Conservation (phyloP, 352 stramenopile species). For the Globisporangium viniferum region DNA sequence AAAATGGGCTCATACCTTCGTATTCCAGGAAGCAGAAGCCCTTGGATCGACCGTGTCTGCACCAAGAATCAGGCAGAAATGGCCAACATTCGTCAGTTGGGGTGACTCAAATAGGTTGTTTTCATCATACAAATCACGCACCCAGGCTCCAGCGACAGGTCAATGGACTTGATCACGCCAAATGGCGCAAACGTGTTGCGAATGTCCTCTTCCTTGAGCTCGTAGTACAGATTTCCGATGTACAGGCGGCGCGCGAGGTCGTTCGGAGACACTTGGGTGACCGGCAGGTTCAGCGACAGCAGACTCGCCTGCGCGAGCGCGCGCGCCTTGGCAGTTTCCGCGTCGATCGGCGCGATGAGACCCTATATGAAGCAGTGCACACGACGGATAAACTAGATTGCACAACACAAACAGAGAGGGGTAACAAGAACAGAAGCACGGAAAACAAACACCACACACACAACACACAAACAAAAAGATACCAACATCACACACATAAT, state of each 20-base stretch:
- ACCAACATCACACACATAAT: slow-evolving; percentile 13
- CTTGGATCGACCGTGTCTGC: slow-evolving; percentile 62
- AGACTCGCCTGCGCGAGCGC: slow-evolving; percentile 72
- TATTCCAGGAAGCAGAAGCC: slow-evolving; percentile 84
- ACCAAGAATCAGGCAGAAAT: slow-evolving; percentile 3
- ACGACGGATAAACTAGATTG: slow-evolving; percentile 41
- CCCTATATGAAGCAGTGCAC: slow-evolving; percentile 39
- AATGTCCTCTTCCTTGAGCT: slow-evolving; percentile 79
- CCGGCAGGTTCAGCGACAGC: slow-evolving; percentile 51
- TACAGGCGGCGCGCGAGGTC: slow-evolving; percentile 75
- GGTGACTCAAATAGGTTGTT: neutral
- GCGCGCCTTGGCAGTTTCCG: slow-evolving; percentile 50
- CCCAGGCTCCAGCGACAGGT: slow-evolving; percentile 76
- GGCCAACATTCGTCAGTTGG: neutral
- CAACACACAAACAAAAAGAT: slow-evolving; percentile 14
- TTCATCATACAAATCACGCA: slow-evolving; percentile 16
- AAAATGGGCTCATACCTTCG: slow-evolving; percentile 28
- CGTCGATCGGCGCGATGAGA: slow-evolving; percentile 36
- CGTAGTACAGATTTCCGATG: slow-evolving; percentile 81
- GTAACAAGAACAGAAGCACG: slow-evolving; percentile 8
- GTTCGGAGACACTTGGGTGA: slow-evolving; percentile 41
- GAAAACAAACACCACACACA: slow-evolving; percentile 16
- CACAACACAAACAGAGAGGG: slow-evolving; percentile 9
- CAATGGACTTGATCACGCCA: slow-evolving; percentile 65
- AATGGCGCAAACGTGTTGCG: slow-evolving; percentile 64